Evolutionary conservation across 495 filamentous ascomycete genomes (phyloP).

Genomic region (Aspergillus ellipticus): DNA sequence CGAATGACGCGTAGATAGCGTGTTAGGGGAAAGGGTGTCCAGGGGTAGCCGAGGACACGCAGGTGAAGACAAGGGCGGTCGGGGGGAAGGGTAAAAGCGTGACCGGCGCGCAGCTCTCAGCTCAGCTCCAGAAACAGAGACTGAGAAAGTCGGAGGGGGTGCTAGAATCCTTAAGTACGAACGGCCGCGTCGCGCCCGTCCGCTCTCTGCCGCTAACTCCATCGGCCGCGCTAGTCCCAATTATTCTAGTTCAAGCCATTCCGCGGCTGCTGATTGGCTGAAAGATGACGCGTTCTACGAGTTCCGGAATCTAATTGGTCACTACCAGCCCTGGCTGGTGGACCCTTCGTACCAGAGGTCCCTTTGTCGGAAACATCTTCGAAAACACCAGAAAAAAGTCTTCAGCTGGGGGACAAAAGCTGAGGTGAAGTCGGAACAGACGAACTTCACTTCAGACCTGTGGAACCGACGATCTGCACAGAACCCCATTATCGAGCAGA

Average conservation of each 20-base stretch:
- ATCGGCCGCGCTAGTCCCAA: constrained; percentile 35
- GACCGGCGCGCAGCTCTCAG: constrained; percentile 26
- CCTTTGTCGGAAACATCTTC: constrained; percentile 23
- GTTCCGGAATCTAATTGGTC: constrained; percentile 17
- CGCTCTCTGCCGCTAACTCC: constrained; percentile 38
- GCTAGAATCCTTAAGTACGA: constrained; percentile 53
- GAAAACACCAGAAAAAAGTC: constrained; percentile 13
- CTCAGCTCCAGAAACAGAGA: constrained; percentile 37
- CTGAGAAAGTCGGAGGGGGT: constrained; percentile 45
- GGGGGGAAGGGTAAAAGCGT: constrained; percentile 25
- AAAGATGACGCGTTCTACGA: constrained; percentile 26
- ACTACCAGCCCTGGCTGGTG: constrained; percentile 5
- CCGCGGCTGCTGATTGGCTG: constrained; percentile 32
- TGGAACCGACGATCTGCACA: constrained; percentile 5
- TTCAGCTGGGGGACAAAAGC: constrained; percentile 4
- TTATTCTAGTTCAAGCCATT: constrained; percentile 34
- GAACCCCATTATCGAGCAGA: constrained; percentile 7
- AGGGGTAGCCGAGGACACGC: constrained; percentile 7
- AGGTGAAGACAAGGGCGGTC: constrained; percentile 10
- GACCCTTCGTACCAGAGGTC: constrained; percentile 23
- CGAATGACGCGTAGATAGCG: constrained; percentile 26
- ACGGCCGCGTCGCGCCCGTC: constrained; percentile 37
- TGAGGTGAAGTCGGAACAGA: neutral
- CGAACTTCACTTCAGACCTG: neutral
- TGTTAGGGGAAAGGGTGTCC: constrained; percentile 14